A percentile compares a stretch with the other conserved stretches of the same genome.
Evolutionary conservation across 257 asterid genomes (phyloP).

Genomic region (Solanum raphanifolium): DNA sequence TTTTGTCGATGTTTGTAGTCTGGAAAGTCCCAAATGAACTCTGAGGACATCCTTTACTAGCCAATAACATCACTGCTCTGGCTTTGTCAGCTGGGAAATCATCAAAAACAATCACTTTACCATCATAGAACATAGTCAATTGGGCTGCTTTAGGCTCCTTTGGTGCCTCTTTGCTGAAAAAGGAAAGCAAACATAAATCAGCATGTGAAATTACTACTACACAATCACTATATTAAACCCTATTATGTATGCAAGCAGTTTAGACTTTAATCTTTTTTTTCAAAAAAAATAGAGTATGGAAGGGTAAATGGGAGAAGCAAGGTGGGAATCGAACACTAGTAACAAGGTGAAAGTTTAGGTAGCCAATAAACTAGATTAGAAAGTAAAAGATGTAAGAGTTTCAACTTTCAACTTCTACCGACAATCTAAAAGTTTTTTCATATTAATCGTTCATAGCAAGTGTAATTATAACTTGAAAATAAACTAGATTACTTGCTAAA

Average conservation of each 20-base stretch:
- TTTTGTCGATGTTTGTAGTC: slow-evolving; percentile 4
- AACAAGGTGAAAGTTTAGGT: neutral
- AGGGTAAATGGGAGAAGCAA: no score
- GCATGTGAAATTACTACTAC: neutral
- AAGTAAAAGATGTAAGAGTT: neutral
- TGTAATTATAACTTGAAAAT: neutral
- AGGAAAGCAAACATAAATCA: neutral
- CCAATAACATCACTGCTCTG: slow-evolving; percentile 37
- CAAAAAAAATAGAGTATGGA: no score
- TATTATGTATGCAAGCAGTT: neutral
- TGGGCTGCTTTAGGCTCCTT: slow-evolving; percentile 30
- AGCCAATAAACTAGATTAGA: neutral
- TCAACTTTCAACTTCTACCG: neutral
- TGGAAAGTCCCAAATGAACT: slow-evolving; percentile 17
- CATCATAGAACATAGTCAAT: slow-evolving; percentile 66
- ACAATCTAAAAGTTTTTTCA: neutral
- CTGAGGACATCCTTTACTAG: slow-evolving; percentile 30
- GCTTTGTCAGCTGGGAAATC: slow-evolving; percentile 47
- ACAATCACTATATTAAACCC: neutral
- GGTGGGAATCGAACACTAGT: no score
- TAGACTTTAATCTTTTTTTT: no score
- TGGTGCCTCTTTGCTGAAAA: slow-evolving; percentile 27
- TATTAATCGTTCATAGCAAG: neutral
- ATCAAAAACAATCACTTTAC: slow-evolving; percentile 50
- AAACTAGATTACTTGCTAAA: neutral